Evolutionary conservation across 352 stramenopile genomes (phyloP), one percentile per base, ranked within the genome.

Genomic region (Phytopythium vexans): DNA sequence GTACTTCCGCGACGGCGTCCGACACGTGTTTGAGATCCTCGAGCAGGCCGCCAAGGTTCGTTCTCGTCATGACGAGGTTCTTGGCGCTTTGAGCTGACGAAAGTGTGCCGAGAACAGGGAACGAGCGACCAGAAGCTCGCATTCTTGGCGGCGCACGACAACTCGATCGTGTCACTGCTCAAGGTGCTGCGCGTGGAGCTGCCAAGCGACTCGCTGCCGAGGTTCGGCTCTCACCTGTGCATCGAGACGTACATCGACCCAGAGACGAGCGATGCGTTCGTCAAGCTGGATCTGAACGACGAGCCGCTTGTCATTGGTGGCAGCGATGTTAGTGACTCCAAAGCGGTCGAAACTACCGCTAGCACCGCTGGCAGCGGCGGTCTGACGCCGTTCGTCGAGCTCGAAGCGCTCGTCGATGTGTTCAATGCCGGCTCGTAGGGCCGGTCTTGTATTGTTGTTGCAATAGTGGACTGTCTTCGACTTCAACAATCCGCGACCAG

Each of bases 311-410:
- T 53, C 10, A 15, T 53, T 27, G 47, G 47, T 6, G 43, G 47
- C 16, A 53, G 47, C 35, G 12, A 21, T n/a, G 21, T 15, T 8
- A 43, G 39, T 8, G 12, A 12, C 8, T 43, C 39, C 6, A 43
- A 15, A 12, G 11, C 12, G n/a, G 39, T 15, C 0, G 39, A 15
- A 43, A 15, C 31, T 4, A 31, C 14, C 12, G 14, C 27, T 8
- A 39, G 12, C 31, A 14, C 31, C 7, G 32, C 41, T 12, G 8
- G 4, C 27, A 49, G 68, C 68, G 38, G 48, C 53, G 15, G 79
- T 36, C 54, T 82, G 6, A 81, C 68, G 35, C 65, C 72, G 15
- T 73, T 86, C n/a, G n/a, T 10, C 33, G 68, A 84, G 49, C 59
- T 84, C n/a, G 57, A 82, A 35, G 36, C 40, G 4, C 66, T 80